Evolutionary conservation across 108 stramenopile species (phyloP), one percentile per base, ranked within the genome.

Genomic region (Nitzschia sp.): DNA sequence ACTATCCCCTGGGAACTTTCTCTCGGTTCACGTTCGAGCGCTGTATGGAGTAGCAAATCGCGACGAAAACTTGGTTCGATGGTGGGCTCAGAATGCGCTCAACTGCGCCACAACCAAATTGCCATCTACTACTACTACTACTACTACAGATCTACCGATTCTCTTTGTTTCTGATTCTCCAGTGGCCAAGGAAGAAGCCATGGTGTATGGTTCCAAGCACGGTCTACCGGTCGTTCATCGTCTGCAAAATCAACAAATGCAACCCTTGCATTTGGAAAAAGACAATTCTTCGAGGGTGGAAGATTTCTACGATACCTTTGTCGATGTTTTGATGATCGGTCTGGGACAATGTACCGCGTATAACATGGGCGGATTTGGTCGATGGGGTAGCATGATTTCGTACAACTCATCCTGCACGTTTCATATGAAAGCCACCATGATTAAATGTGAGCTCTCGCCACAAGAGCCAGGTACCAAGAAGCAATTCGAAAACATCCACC

Each of bases 251-350:
- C 30, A 45, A n/a, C 31, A 66, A 34, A 25, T 3, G 11, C 38
- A 57, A 47, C 82, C 82, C 15, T 58, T 84, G 3, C 83, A 84
- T 69, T 52, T 84, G 55, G 83, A 80, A 29, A 58, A 48, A 21
- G 44, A 53, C 21, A 44, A 21, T 27, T n/a, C 62, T 34, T 21
- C 61, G 21, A n/a, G 48, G 33, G 32, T 60, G 17, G 38, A 58
- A 3, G 78, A 78, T 11, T 76, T 52, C 34, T 75, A 73, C 41
- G 70, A 69, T 47, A 72, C 70, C 5, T 83, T 83, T 69, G 71
- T 83, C 0, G 82, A 83, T 55, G 26, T 83, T 9, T 72, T 71
- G 41, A 45, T 75, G 23, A 63, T 83, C 38, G 73, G 68, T 6
- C 53, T 79, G 59, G 50, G 73, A 5, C 57, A 50, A 22, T 83